Conservation (phyloP, 2,329 filamentous ascomycete genomes). For the Botrytis hyacinthi region DNA sequence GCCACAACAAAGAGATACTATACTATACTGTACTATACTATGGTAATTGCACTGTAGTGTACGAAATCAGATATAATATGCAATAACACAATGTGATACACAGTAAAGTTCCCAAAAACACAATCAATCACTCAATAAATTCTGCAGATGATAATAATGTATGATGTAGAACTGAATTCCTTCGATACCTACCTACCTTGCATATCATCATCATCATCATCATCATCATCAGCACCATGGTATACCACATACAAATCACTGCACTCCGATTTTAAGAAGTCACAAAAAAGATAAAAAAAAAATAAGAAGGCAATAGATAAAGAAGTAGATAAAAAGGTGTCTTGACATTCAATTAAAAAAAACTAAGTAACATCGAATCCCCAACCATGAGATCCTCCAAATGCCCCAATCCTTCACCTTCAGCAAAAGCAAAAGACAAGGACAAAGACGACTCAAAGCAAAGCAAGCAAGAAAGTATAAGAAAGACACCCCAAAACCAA, state of each 20-base stretch:
- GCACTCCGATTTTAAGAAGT: fast-evolving
- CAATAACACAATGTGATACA: no score
- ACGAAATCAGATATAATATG: no score
- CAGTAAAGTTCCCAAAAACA: no score
- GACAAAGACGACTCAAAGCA: not conserved
- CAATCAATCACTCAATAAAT: no score
- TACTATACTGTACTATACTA: no score
- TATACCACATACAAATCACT: not conserved
- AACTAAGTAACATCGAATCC: not conserved
- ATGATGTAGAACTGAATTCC: no score
- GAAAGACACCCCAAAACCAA: not conserved
- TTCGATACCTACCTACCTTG: no score
- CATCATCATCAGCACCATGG: no score
- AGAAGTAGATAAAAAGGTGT: not conserved
- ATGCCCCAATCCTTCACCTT: not conserved
- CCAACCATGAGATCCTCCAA: not conserved
- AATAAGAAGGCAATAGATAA: not conserved
- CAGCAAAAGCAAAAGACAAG: not conserved
- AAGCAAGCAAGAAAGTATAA: not conserved
- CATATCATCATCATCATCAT: no score
- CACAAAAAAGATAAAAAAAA: not conserved
- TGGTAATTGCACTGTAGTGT: no score
- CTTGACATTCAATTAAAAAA: not conserved
- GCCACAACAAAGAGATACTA: no score
- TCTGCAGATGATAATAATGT: no score